Evolutionary conservation across 1,139 yeast species (phyloP).

Genomic region (Arxiozyma slooffiae): DNA sequence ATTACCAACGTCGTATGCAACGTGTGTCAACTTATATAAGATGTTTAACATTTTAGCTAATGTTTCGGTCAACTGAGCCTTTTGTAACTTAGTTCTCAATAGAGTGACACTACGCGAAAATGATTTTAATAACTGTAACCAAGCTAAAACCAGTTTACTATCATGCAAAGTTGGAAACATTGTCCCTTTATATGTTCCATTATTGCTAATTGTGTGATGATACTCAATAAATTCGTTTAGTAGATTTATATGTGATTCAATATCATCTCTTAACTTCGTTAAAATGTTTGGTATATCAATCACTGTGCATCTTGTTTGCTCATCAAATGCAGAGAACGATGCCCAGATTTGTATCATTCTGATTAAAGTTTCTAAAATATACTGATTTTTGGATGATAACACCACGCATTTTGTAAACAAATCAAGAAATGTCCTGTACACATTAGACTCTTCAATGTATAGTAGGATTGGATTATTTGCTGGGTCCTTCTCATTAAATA

Average conservation of each 20-base stretch:
- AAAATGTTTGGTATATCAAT: constrained; percentile 19
- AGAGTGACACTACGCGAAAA: constrained; percentile 65
- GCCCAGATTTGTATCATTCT: constrained; percentile 24
- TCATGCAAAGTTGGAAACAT: constrained; percentile 23
- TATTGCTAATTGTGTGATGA: constrained; percentile 7
- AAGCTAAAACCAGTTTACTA: constrained; percentile 18
- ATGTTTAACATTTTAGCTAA: constrained; percentile 36
- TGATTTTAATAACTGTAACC: constrained; percentile 46
- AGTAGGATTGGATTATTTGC: constrained; percentile 21
- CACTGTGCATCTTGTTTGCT: constrained; percentile 19
- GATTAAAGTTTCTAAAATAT: constrained; percentile 14
- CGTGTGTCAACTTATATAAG: constrained; percentile 15
- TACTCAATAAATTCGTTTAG: constrained; percentile 17
- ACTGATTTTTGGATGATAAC: constrained; percentile 12
- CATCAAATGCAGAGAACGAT: constrained; percentile 24
- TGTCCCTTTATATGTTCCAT: constrained; percentile 6
- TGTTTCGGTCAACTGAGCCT: constrained; percentile 44
- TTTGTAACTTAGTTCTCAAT: constrained; percentile 58
- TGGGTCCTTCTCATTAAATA: constrained; percentile 21
- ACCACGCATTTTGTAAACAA: constrained; percentile 20
- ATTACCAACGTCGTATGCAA: constrained; percentile 25
- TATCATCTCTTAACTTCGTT: constrained; percentile 18
- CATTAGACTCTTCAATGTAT: constrained; percentile 19
- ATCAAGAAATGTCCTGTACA: constrained; percentile 20
- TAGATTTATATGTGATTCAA: constrained; percentile 18